phyloP scores from a whole-genome alignment of 2,329 filamentous ascomycete genomes.

The Arthroderma uncinatum region DNA sequence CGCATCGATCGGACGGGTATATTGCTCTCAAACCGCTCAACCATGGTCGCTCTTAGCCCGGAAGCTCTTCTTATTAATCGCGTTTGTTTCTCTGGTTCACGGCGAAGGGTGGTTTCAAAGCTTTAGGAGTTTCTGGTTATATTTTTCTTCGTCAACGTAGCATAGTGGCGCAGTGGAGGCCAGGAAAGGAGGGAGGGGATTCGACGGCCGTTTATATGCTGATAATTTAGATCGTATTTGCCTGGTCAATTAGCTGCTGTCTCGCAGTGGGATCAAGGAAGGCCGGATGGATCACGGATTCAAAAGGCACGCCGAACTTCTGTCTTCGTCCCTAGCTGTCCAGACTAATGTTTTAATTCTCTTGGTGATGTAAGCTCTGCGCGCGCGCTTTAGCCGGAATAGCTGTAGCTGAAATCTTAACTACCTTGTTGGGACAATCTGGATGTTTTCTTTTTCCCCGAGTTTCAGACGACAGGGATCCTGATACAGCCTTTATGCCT shows the following conservation, averaged over 20 bases:
- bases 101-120: neutral
- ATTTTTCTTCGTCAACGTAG: neutral
- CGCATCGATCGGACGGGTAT: constrained; percentile 3
- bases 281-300: neutral
- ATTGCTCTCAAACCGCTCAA: constrained; percentile 6
- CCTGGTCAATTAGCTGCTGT: no score
- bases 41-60: neutral
- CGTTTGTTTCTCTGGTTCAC: neutral
- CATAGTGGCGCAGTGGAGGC: neutral
- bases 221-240: no score
- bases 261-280: neutral
- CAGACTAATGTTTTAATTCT: no score
- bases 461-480: neutral
- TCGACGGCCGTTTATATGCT: neutral
- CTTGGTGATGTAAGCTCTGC: neutral
- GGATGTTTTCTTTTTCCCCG: neutral
- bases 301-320: neutral
- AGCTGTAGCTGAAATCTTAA: neutral
- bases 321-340: no score
- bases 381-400: no score
- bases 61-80: neutral
- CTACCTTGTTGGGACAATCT: neutral
- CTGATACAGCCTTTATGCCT: no score
- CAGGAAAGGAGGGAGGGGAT: neutral
- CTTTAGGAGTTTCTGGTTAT: no score